phyloP scores from a whole-genome alignment of 345 rosid genomes.

The Syzygium aqueum region DNA sequence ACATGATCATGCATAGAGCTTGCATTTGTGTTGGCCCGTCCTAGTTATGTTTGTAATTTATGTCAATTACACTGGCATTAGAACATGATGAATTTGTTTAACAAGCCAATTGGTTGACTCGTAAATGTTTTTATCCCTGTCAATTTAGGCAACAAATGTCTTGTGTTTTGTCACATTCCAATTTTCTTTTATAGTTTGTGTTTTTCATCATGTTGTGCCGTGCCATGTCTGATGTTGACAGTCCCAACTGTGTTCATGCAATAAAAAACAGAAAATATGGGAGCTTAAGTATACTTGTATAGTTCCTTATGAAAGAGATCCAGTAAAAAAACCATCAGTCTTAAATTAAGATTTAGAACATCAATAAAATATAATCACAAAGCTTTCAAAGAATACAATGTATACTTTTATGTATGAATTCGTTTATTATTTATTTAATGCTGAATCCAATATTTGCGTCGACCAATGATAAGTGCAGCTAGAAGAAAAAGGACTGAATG shows the following conservation, averaged over 20 bases:
- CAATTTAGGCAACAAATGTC: not conserved
- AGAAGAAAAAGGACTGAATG: not conserved
- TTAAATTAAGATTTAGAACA: not conserved
- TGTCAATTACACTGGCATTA: not conserved
- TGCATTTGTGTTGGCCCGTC: not conserved
- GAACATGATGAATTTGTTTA: not conserved
- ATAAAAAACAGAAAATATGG: not conserved
- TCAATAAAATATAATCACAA: not conserved
- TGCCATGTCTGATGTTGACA: not conserved
- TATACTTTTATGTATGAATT: not conserved
- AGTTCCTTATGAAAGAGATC: not conserved
- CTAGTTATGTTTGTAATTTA: not conserved
- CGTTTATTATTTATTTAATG: not conserved
- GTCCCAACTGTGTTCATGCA: not conserved
- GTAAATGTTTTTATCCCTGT: not conserved
- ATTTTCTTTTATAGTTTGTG: not conserved
- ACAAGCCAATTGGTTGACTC: not conserved
- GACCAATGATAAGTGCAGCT: not conserved
- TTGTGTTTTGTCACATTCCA: not conserved
- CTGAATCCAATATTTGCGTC: not conserved
- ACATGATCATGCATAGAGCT: not conserved
- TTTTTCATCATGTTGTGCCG: not conserved
- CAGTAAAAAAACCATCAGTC: not conserved
- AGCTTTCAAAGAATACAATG: not conserved
- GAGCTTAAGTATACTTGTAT: not conserved